Evolutionary conservation across 352 stramenopile genomes (phyloP).

Genomic region (Pythium rhizo-oryzae): DNA sequence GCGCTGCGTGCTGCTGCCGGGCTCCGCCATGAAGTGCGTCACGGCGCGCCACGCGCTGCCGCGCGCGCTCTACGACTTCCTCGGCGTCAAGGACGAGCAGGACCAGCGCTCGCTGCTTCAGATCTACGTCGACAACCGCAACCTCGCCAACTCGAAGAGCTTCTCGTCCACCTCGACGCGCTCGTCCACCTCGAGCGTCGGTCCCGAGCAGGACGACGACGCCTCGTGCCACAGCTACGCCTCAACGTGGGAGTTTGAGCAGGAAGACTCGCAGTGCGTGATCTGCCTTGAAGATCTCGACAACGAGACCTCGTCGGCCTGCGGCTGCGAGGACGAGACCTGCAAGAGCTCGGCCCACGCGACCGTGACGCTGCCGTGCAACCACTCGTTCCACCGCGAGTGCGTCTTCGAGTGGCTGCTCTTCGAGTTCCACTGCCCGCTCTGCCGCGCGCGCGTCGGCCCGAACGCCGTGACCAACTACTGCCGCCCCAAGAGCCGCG

Average conservation of each 20-base stretch:
- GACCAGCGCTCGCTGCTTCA: constrained; percentile 68
- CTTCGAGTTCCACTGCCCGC: constrained; percentile 70
- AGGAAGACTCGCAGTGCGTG: constrained; percentile 39
- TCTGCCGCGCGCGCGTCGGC: constrained; percentile 61
- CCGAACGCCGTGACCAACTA: constrained; percentile 60
- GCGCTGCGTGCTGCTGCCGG: constrained; percentile 61
- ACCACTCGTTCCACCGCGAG: constrained; percentile 70
- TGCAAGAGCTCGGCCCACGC: constrained; percentile 23
- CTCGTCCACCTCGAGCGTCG: constrained; percentile 12
- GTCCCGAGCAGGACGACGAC: constrained; percentile 1
- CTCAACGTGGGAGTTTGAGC: constrained; percentile 40
- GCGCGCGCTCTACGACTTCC: constrained; percentile 58
- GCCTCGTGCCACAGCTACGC: constrained; percentile 29
- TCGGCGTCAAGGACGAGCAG: constrained; percentile 49
- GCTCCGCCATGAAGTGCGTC: constrained; percentile 72
- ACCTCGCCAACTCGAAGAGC: constrained; percentile 36
- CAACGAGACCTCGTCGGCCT: constrained; percentile 35
- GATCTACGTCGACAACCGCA: constrained; percentile 66
- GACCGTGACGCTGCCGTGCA: constrained; percentile 53
- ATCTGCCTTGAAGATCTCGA: constrained; percentile 57
- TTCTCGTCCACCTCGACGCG: constrained; percentile 31
- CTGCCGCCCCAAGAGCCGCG: constrained; percentile 53
- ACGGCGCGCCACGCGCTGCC: constrained; percentile 51
- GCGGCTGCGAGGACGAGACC: constrained; percentile 26
- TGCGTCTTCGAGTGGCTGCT: constrained; percentile 80